Percentiles rank a stretch among this genome's conserved stretches.
These are phyloP conservation scores for Cladochytrium tenue DNA, from an alignment of 371 early-diverging fungal species.

Conservation along the genomic window DNA sequence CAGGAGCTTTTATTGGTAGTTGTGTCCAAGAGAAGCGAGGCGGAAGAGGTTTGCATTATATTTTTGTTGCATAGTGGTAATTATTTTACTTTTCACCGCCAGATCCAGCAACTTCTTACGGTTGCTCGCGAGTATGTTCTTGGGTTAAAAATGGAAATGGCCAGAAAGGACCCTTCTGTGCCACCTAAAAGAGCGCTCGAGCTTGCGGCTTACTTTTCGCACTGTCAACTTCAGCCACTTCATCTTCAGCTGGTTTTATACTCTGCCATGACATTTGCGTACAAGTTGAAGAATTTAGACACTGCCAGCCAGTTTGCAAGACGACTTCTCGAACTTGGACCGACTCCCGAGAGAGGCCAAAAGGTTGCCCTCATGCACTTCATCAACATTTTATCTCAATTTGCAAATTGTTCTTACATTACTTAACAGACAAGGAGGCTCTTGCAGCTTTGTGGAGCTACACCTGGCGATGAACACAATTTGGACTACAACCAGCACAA, in stretches of 20 bases:
- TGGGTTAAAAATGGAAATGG: constrained; percentile 81
- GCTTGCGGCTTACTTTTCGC: constrained; percentile 91
- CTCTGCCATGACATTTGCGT: constrained; percentile 79
- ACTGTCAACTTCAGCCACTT: constrained; percentile 82
- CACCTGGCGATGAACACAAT: constrained; percentile 75
- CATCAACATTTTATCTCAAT: neutral
- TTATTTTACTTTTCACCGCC: neutral
- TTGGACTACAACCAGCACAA: constrained; percentile 91
- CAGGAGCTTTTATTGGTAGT: constrained; percentile 68
- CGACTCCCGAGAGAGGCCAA: constrained; percentile 72
- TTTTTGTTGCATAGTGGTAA: neutral
- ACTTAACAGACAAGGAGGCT: constrained; percentile 74
- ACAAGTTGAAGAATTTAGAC: constrained; percentile 77
- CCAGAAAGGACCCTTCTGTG: constrained; percentile 65
- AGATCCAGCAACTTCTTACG: constrained; percentile 71
- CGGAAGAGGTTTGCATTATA: constrained; percentile 59
- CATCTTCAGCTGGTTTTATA: constrained; percentile 83
- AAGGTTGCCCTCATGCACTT: constrained; percentile 44
- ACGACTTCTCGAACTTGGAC: constrained; percentile 84
- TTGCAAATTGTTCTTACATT: neutral
- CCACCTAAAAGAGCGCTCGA: constrained; percentile 75
- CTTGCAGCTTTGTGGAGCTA: constrained; percentile 74
- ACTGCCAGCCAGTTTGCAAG: constrained; percentile 82
- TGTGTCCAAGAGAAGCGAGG: constrained; percentile 56
- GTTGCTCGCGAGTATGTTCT: constrained; percentile 88